Conservation (phyloP, 345 rosid species). For the Sisymbrium irio region DNA sequence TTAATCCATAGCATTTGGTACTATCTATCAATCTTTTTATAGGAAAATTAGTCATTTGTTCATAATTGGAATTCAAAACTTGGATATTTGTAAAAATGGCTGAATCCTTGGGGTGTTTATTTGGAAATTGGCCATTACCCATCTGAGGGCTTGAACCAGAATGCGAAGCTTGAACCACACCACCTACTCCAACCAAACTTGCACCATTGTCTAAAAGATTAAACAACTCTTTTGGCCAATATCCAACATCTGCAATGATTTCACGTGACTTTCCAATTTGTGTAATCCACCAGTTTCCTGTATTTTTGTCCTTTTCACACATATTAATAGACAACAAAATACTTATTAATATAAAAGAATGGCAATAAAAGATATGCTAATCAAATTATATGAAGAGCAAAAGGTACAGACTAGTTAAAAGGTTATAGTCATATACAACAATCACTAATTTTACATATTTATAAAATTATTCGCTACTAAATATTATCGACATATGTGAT, state of each 20-base stretch:
- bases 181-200: not conserved
- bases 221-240: not conserved
- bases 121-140: not conserved
- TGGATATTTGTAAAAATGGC: too few species aligned
- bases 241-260: not conserved
- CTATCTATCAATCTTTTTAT: too few species aligned
- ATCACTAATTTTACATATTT: not conserved
- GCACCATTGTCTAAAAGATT: not conserved
- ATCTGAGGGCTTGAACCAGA: not conserved
- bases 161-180: not conserved
- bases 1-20: too few species aligned
- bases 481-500: too few species aligned
- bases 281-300: not conserved
- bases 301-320: not conserved
- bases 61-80: too few species aligned
- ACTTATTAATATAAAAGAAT: not conserved
- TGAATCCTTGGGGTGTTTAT: too few species aligned
- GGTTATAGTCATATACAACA: too few species aligned
- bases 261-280: too few species aligned
- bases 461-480: not conserved
- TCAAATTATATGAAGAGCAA: too few species aligned
- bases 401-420: too few species aligned
- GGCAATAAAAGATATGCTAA: not conserved
- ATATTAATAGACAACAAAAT: not conserved
- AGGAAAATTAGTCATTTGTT: too few species aligned